Conservation (phyloP, 2,329 filamentous ascomycete genomes). For the Penicillium sp. region DNA sequence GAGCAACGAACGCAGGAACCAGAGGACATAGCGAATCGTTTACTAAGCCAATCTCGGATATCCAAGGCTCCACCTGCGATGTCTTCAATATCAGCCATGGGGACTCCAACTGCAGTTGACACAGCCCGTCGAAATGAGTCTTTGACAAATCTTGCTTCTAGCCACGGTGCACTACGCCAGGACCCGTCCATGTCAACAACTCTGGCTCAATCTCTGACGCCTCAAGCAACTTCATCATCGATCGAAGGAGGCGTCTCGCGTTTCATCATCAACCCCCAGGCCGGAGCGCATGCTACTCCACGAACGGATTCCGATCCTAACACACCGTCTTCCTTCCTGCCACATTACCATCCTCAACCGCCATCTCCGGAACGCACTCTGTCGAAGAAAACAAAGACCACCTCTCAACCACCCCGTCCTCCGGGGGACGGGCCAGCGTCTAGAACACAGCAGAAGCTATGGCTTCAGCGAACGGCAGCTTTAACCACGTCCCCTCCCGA, state of each 20-base stretch:
- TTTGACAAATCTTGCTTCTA: conserved; percentile 33
- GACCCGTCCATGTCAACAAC: conserved; percentile 26
- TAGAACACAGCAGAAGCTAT: conserved; percentile 47
- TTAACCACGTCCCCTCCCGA: conserved; percentile 44
- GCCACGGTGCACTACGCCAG: conserved; percentile 28
- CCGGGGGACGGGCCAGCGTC: conserved; percentile 38
- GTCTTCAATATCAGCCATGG: conserved; percentile 46
- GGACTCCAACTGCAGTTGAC: conserved; percentile 33
- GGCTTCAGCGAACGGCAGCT: conserved; percentile 44
- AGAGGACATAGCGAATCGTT: conserved; percentile 34
- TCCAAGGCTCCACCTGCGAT: conserved; percentile 46
- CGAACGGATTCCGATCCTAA: conserved; percentile 42
- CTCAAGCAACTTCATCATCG: conserved; percentile 43
- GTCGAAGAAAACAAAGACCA: conserved; percentile 26
- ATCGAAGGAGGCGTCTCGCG: conserved; percentile 45
- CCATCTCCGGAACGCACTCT: conserved; percentile 35
- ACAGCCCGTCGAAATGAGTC: conserved; percentile 33
- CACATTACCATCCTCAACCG: conserved; percentile 45
- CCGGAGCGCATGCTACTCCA: conserved; percentile 27
- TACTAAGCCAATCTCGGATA: conserved; percentile 37
- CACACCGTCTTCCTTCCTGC: conserved; percentile 45
- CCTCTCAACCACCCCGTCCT: conserved; percentile 32
- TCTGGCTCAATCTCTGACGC: conserved; percentile 26
- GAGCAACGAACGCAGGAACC: conserved; percentile 26
- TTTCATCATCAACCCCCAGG: conserved; percentile 38